Base-by-base conservation (phyloP, 2,329 filamentous ascomycete genomes). In the Fonsecaea pugnacius region DNA sequence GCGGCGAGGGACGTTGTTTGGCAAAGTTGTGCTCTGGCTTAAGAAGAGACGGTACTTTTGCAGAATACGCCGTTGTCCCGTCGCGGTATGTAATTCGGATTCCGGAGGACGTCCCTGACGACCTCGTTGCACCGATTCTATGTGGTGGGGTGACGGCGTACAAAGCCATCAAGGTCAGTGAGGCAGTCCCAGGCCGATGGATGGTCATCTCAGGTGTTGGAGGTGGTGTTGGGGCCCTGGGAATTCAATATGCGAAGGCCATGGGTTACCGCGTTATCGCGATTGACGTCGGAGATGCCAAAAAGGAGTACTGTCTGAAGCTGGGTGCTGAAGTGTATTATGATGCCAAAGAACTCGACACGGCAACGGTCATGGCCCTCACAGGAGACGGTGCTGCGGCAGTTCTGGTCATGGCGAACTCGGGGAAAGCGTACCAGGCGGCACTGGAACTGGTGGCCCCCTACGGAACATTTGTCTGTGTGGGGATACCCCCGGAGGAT, bases 111-210 rank as follows among this genome's bases (percentile, higher is more conserved):
- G 55, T 76, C 4, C 62, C 71, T 0, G 78, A 80, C 51, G 77
- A 79, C 53, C 52, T 72, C 4, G 70, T 80, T 0, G 79, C 77
- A 1, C 79, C 79, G 0, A 73, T 80, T 6, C 64, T 81, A 35
- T 82, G 79, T 59, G 78, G 75, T 0, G 79, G 79, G 0, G 77
- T 80, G 0, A 81, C 79, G 0, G 79, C 78, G 0, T 81, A 80
- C 65, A 78, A 77, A 67, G 78, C 77, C 0, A 57, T 80, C 61
- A 65, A 63, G 48, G 65, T 63, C 53, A 60, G 62, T 55, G 67
- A 63, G 35, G 24, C 59, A 4, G 46, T 50, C n/a, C 59, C 64
- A 3, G 67, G 67, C 7, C 61, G 65, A 33, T 69, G 68, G 68
- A 57, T 64, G 60, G 60, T 54, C n/a, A 71, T 81, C 2, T 71